Conservation (phyloP, 805 yeast genomes). For the Kuraishia piskuri region DNA sequence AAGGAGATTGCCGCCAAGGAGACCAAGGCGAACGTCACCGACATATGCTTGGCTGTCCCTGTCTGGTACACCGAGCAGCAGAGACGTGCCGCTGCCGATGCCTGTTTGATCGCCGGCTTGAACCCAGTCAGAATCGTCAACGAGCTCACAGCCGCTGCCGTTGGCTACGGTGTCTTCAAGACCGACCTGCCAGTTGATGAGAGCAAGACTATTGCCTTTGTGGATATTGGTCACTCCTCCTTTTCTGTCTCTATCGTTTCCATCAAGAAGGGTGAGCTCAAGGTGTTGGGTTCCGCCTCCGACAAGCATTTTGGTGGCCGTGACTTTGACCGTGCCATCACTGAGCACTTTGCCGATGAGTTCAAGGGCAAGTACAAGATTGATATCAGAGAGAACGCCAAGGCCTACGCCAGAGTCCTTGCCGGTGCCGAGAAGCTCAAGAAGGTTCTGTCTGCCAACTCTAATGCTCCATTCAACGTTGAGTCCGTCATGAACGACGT, state of each 20-base stretch:
- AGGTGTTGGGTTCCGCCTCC: conserved; percentile 83
- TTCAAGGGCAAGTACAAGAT: conserved; percentile 89
- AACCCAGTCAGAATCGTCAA: conserved; percentile 98
- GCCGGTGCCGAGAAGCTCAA: conserved; percentile 89
- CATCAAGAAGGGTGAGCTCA: conserved; percentile 93
- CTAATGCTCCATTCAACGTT: conserved; percentile 87
- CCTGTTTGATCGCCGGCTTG: conserved; percentile 91
- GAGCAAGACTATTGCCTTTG: conserved; percentile 82
- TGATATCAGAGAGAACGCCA: conserved; percentile 83
- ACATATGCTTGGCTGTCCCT: conserved; percentile 92
- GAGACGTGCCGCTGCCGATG: conserved; percentile 93
- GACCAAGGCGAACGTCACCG: conserved; percentile 73
- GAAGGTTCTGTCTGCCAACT: conserved; percentile 94
- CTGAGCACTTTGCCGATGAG: conserved; percentile 90
- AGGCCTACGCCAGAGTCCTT: conserved; percentile 90
- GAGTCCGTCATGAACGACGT: conserved; percentile 97
- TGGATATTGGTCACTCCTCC: conserved; percentile 96
- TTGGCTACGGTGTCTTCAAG: conserved; percentile 98
- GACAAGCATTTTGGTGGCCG: conserved; percentile 99
- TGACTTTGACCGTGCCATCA: conserved; percentile 88
- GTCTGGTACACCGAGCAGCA: conserved; percentile 95
- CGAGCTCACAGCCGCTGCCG: conserved; percentile 98
- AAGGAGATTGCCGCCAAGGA: conserved; percentile 74
- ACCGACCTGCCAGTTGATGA: conserved; percentile 92
- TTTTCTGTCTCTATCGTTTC: conserved; percentile 86